phyloP scores from a whole-genome alignment of 257 asterid genomes.

The Anisodus tanguticus region DNA sequence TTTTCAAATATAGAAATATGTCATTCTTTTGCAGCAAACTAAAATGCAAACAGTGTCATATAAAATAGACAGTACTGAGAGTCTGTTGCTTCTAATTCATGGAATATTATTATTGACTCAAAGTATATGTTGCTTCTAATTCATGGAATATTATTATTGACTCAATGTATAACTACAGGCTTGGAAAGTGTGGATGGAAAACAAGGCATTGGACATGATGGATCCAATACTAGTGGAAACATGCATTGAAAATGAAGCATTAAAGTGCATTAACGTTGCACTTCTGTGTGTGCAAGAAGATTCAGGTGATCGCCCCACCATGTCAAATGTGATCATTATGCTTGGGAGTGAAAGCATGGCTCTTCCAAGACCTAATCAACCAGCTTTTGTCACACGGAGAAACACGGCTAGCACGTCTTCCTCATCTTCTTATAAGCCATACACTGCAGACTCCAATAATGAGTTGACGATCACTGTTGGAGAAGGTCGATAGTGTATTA shows the following conservation, averaged over 20 bases:
- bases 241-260: slow-evolving; percentile 20
- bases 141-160: too few species aligned
- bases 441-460: neutral
- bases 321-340: slow-evolving; percentile 38
- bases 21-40: too few species aligned
- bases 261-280: slow-evolving; percentile 38
- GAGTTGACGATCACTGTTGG: neutral
- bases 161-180: slow-evolving; percentile 23
- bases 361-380: slow-evolving; percentile 37
- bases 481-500: slow-evolving; percentile 28
- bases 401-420: slow-evolving; percentile 3
- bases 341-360: slow-evolving; percentile 30
- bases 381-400: slow-evolving; percentile 29
- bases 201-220: slow-evolving; percentile 31
- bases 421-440: neutral
- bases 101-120: neutral
- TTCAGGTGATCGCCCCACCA: slow-evolving; percentile 39
- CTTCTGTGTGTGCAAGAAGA: slow-evolving; percentile 44
- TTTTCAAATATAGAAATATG: too few species aligned
- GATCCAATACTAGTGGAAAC: slow-evolving; percentile 26
- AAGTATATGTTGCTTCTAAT: too few species aligned
- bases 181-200: slow-evolving; percentile 43
- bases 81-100: neutral
- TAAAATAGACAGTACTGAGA: too few species aligned
- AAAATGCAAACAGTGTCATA: neutral